Conservation (phyloP, 495 filamentous ascomycete species). For the Penicillium lividum region DNA sequence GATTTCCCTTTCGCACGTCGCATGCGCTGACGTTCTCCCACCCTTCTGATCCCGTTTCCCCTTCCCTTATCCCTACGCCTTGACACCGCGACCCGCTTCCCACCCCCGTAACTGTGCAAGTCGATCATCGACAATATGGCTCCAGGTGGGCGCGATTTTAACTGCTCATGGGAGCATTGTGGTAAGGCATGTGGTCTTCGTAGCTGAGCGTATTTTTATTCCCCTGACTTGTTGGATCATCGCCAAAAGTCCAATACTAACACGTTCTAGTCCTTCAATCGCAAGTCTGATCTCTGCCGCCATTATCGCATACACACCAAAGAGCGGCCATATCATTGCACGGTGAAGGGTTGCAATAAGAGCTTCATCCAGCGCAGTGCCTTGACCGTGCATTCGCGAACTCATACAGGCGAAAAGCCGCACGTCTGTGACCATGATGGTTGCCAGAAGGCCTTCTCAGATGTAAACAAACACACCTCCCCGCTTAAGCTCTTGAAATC, state of each 20-base stretch:
- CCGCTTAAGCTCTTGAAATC: background rate
- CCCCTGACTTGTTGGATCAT: constrained; percentile 2
- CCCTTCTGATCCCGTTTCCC: constrained; percentile 9
- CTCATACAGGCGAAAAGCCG: constrained; percentile 88
- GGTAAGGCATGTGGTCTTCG: constrained; percentile 39
- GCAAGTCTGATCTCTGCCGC: constrained; percentile 86
- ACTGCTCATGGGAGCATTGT: constrained; percentile 50
- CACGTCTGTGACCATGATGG: constrained; percentile 77
- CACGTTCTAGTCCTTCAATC: constrained; percentile 74
- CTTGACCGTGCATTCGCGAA: constrained; percentile 81
- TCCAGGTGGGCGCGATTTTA: constrained; percentile 49
- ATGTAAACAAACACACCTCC: constrained; percentile 68
- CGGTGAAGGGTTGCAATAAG: constrained; percentile 70
- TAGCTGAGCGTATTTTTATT: background rate
- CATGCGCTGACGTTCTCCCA: constrained; percentile 21
- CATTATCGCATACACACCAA: constrained; percentile 92
- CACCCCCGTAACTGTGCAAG: constrained; percentile 19
- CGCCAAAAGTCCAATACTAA: constrained; percentile 2
- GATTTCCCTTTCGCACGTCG: constrained; percentile 15
- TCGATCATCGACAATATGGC: constrained; percentile 38
- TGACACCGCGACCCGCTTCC: constrained; percentile 23
- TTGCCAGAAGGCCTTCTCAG: constrained; percentile 83
- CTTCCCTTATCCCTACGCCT: constrained; percentile 21
- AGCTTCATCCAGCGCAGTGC: constrained; percentile 91
- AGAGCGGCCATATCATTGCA: constrained; percentile 79